A percentile compares a stretch with the other conserved stretches of the same genome.
Evolutionary conservation across 2,329 filamentous ascomycete genomes (phyloP).

Genomic region (Verticillium alfalfae): DNA sequence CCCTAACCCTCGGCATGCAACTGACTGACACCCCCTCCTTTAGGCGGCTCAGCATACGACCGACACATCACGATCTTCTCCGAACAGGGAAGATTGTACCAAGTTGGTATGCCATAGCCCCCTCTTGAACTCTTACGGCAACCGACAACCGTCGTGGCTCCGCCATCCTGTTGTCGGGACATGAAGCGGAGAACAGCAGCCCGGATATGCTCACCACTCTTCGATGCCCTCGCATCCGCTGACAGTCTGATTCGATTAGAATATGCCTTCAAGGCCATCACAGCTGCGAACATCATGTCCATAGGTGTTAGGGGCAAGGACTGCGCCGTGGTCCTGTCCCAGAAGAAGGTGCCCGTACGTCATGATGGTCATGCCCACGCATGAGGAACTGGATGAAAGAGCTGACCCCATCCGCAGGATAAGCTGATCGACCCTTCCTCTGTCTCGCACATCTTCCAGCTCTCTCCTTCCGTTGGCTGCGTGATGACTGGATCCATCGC

Average conservation of each 20-base stretch:
- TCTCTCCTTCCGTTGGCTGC: conserved; percentile 93
- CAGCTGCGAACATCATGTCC: conserved; percentile 97
- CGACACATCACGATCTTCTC: conserved; percentile 99
- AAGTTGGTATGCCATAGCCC: conserved; percentile 76
- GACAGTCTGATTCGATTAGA: conserved; percentile 49
- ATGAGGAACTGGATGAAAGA: conserved; percentile 12
- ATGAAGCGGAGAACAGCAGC: too few relatives aligned
- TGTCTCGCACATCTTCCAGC: conserved; percentile 94
- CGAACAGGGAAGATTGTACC: conserved; percentile 94
- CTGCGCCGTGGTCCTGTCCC: conserved; percentile 93
- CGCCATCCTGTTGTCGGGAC: too few relatives aligned
- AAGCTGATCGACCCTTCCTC: conserved; percentile 98
- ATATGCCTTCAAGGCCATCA: conserved; percentile 99
- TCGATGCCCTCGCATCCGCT: conserved; percentile 10
- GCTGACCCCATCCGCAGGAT: conserved; percentile 58
- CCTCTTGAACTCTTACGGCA: not conserved
- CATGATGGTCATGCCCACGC: conserved; percentile 4
- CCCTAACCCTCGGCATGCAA: conserved; percentile 3
- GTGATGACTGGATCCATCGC: conserved; percentile 99
- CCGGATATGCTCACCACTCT: conserved; percentile 6
- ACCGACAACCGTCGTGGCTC: not conserved
- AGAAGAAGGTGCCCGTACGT: conserved; percentile 98
- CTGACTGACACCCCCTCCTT: conserved; percentile 22
- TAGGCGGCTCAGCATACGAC: conserved; percentile 87
- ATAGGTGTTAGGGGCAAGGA: conserved; percentile 93